Percentiles rank a stretch among this genome's conserved stretches.
Evolutionary conservation across 2,329 filamentous ascomycete genomes (phyloP).

Genomic region (Hymenoscyphus fructigenus): DNA sequence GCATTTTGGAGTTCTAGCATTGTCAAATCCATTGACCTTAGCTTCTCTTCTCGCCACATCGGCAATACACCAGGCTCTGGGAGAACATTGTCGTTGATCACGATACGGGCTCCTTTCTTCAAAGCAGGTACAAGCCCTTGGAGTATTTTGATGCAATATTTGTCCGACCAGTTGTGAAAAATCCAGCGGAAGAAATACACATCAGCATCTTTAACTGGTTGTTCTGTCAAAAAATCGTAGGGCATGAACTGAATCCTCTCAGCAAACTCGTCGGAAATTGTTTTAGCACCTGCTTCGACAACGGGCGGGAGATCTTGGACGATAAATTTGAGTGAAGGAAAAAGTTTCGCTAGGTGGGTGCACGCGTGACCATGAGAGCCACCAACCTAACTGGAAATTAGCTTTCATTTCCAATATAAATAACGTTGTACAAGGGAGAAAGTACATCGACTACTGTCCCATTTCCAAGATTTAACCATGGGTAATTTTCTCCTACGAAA

Average conservation of each 20-base stretch:
- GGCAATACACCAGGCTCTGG: constrained; percentile 8
- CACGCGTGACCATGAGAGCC: constrained; percentile 30
- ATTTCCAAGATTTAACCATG: constrained; percentile 11
- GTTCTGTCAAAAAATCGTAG: constrained; percentile 45
- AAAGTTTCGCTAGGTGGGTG: constrained; percentile 24
- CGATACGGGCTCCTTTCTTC: constrained; percentile 41
- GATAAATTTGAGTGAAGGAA: constrained; percentile 31
- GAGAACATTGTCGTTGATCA: constrained; percentile 15
- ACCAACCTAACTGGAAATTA: constrained; percentile 23
- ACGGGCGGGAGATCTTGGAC: constrained; percentile 40
- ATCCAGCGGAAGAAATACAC: constrained; percentile 48
- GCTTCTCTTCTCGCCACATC: constrained; percentile 6
- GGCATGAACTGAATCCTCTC: constrained; percentile 33
- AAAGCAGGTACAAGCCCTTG: constrained; percentile 42
- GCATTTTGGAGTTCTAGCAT: constrained; percentile 38
- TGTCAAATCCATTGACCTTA: constrained; percentile 33
- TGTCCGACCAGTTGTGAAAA: constrained; percentile 49
- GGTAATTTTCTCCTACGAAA: constrained; percentile 18
- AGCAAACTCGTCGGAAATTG: constrained; percentile 16
- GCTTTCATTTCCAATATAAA: not conserved
- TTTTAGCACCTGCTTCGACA: constrained; percentile 19
- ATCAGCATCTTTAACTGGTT: constrained; percentile 34
- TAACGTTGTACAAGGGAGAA: not conserved
- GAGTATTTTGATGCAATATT: constrained; percentile 39
- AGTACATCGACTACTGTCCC: constrained; percentile 20